These are phyloP conservation scores for Arachis monticola DNA, from an alignment of 331 rosid genomes.

Conservation along the genomic window DNA sequence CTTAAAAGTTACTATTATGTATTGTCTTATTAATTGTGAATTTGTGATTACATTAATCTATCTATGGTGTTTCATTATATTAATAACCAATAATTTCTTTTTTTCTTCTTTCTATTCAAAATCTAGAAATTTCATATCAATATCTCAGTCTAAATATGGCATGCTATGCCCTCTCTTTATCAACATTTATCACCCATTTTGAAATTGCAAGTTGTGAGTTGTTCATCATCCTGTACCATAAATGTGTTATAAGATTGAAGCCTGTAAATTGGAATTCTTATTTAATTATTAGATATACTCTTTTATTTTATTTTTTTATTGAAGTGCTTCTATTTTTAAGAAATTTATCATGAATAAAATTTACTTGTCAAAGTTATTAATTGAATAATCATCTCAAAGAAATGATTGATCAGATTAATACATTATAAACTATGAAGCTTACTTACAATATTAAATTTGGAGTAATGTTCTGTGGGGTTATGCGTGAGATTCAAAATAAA, in stretches of 20 bases:
- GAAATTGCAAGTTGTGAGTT: background rate
- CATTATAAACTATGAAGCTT: no score
- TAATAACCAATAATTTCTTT: no score
- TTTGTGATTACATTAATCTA: no score
- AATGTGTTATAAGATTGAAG: background rate
- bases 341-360: no score
- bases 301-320: background rate
- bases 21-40: no score
- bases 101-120: background rate
- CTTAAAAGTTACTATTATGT: no score
- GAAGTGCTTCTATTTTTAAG: no score
- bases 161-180: constrained; percentile 19
- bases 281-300: background rate
- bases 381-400: no score
- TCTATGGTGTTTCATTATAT: no score
- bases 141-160: background rate
- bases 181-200: constrained; percentile 24
- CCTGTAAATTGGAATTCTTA: background rate
- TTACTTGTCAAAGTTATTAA: no score
- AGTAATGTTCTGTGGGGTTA: constrained; percentile 28
- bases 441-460: no score
- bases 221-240: background rate
- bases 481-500: constrained; percentile 26
- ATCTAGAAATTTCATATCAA: background rate
- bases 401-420: no score